Percentiles rank a stretch among this genome's conserved stretches.
Conservation (phyloP, 2,329 filamentous ascomycete genomes). For the Orbilia blumenaviensis region DNA sequence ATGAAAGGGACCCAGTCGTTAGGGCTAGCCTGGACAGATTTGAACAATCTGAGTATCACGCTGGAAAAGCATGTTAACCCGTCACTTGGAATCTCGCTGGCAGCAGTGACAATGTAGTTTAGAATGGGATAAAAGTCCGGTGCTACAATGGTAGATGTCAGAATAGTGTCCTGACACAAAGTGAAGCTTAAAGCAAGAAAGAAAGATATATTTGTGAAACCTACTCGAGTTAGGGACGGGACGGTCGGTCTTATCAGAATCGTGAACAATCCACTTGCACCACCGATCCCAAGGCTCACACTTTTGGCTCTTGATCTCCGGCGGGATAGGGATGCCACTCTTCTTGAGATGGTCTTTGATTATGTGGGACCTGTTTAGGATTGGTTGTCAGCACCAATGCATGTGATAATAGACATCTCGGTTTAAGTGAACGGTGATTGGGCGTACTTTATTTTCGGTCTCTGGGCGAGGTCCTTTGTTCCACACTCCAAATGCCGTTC, state of each 20-base stretch:
- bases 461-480: slow-evolving; percentile 47
- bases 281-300: slow-evolving; percentile 49
- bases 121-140: slow-evolving; percentile 48
- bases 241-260: slow-evolving; percentile 34
- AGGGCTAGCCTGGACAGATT: slow-evolving; percentile 35
- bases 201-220: not conserved
- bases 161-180: not conserved
- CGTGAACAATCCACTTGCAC: slow-evolving; percentile 49
- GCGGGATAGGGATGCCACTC: slow-evolving; percentile 33
- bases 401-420: not conserved
- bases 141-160: slow-evolving; percentile 8
- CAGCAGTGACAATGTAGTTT: slow-evolving; percentile 38
- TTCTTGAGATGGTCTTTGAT: slow-evolving; percentile 50
- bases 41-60: slow-evolving; percentile 42
- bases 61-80: slow-evolving; percentile 49
- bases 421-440: not conserved
- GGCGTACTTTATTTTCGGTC: slow-evolving; percentile 44
- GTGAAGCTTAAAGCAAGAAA: not conserved
- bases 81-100: slow-evolving; percentile 47
- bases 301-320: slow-evolving; percentile 50
- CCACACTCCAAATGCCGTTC: slow-evolving; percentile 41
- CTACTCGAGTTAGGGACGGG: slow-evolving; percentile 45
- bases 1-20: slow-evolving; percentile 37
- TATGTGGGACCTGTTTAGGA: slow-evolving; percentile 28
- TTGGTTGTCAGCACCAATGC: slow-evolving; percentile 3